Conservation (phyloP, 495 filamentous ascomycete species). For the Cercophora newfieldiana region DNA sequence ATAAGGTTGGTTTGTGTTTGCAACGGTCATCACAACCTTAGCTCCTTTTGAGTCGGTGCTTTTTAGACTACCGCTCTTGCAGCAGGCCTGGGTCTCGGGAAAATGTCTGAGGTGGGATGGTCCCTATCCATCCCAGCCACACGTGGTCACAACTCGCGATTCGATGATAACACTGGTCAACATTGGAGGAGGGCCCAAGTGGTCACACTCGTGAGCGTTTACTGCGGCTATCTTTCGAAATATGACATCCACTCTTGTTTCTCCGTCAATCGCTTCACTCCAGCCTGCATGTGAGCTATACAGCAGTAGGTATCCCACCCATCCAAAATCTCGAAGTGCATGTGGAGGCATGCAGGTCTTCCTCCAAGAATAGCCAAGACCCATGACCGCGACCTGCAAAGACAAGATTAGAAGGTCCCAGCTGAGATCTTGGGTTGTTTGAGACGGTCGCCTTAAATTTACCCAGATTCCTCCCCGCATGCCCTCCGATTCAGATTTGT, state of each 20-base stretch:
- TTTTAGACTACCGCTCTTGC: not conserved
- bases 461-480: not conserved
- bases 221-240: not conserved
- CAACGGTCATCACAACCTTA: not conserved
- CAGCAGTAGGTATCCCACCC: too few relatives aligned
- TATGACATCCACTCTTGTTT: not conserved
- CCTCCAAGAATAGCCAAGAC: not conserved
- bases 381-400: not conserved
- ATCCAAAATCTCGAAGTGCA: too few relatives aligned
- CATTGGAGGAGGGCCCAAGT: not conserved
- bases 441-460: slow-evolving; percentile 4
- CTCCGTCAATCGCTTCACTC: too few relatives aligned
- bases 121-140: not conserved
- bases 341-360: not conserved
- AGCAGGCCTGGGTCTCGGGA: too few relatives aligned
- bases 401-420: not conserved
- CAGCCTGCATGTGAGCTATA: too few relatives aligned
- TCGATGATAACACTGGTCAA: not conserved
- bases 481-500: not conserved
- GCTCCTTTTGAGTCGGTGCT: not conserved
- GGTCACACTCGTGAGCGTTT: not conserved
- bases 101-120: too few relatives aligned
- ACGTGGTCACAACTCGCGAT: not conserved
- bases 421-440: not conserved
- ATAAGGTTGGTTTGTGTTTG: slow-evolving; percentile 10